phyloP scores from a whole-genome alignment of 768 basidiomycete species.

The Suillus americanus region DNA sequence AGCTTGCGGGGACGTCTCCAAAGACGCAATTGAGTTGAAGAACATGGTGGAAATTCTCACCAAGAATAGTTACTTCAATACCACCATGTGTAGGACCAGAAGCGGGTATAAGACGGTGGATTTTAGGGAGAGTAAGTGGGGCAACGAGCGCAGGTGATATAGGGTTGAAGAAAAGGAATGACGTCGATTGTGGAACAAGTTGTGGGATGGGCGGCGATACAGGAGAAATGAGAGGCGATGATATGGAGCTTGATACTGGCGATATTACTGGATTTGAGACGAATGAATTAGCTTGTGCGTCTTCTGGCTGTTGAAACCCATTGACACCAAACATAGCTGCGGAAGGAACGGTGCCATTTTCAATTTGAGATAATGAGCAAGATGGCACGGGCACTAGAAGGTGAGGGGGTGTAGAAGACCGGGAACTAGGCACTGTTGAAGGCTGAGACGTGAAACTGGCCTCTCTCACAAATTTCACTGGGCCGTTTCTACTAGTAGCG shows the following conservation, averaged over 20 bases:
- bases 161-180: conserved; percentile 63
- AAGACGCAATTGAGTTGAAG: conserved; percentile 79
- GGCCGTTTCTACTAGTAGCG: conserved; percentile 27
- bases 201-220: conserved; percentile 17
- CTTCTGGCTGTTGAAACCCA: conserved; percentile 6
- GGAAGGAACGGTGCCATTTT: conserved; percentile 3
- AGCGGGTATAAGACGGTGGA: conserved; percentile 83
- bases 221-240: conserved; percentile 14
- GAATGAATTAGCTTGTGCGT: conserved; percentile 9
- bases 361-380: conserved; percentile 6
- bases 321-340: conserved; percentile 3
- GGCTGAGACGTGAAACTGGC: conserved; percentile 45
- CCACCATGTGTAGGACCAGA: conserved; percentile 89
- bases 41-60: conserved; percentile 82
- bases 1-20: conserved; percentile 77
- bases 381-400: conserved; percentile 19
- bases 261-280: conserved; percentile 18
- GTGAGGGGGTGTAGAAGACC: conserved; percentile 31
- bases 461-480: conserved; percentile 54
- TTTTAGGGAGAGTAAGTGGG: conserved; percentile 62
- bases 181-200: conserved; percentile 42
- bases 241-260: conserved; percentile 14
- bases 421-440: conserved; percentile 34
- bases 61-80: conserved; percentile 91
- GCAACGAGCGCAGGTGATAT: conserved; percentile 45